These are phyloP conservation scores for Syzygium syzygioides DNA, from an alignment of 441 rosid genomes.

Conservation along the genomic window DNA sequence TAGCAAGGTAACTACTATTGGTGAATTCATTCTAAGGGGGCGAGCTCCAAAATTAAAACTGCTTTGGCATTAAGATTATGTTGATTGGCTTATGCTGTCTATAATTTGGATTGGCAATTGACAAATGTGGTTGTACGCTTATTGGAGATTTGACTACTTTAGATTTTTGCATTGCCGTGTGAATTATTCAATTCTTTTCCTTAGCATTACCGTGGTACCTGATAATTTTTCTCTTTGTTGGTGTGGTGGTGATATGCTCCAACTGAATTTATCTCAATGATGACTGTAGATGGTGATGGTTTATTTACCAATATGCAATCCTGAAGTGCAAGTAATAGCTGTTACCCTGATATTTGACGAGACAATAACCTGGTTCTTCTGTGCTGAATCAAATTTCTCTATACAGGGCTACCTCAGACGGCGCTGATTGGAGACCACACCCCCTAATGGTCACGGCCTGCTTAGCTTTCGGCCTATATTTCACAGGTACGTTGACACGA, in stretches of 20 bases:
- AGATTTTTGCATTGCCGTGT: background rate
- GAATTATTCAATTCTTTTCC: background rate
- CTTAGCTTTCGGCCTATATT: conserved; percentile 24
- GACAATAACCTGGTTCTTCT: background rate
- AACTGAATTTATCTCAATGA: background rate
- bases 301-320: background rate
- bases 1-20: conserved; percentile 41
- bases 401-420: conserved; percentile 54
- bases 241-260: background rate
- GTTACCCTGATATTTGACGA: background rate
- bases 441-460: conserved; percentile 19
- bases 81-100: background rate
- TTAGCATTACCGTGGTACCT: background rate
- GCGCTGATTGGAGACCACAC: conserved; percentile 26
- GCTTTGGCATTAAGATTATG: background rate
- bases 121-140: background rate
- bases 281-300: background rate
- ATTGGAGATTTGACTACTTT: background rate
- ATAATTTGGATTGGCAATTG: background rate
- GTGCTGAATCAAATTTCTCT: conserved; percentile 8
- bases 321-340: background rate
- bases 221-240: background rate
- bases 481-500: conserved; percentile 21
- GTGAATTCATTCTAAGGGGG: background rate
- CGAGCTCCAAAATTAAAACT: background rate